Conservation (phyloP, 2,329 filamentous ascomycete genomes). For the Botryotinia narcissicola region DNA sequence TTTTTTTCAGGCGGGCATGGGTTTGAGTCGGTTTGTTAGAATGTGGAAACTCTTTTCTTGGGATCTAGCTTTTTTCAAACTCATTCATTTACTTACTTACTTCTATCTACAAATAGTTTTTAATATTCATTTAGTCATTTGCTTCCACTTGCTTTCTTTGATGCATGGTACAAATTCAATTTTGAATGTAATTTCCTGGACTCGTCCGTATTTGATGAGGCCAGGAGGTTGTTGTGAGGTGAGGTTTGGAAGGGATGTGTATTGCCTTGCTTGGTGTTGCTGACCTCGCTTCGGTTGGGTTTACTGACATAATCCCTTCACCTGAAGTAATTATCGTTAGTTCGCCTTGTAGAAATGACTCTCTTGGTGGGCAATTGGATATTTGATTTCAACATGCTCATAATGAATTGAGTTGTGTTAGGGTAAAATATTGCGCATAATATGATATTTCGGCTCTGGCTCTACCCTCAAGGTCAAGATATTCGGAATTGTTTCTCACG, state of each 20-base stretch:
- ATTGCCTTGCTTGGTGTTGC: constrained; percentile 9
- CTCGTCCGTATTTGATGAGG: constrained; percentile 6
- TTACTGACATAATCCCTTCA: no score
- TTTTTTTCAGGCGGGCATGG: not conserved
- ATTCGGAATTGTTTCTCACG: not conserved
- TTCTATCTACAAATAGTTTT: constrained; percentile 20
- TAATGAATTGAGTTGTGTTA: not conserved
- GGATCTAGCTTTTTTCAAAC: not conserved
- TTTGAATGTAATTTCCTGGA: not conserved
- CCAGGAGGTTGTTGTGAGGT: constrained; percentile 2
- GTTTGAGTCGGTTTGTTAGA: not conserved
- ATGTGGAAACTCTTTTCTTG: constrained; percentile 9
- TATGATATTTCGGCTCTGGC: not conserved
- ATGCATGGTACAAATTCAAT: not conserved
- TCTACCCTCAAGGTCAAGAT: not conserved
- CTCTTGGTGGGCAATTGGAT: not conserved
- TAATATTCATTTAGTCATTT: constrained; percentile 14
- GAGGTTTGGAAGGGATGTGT: not conserved
- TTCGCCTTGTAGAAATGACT: not conserved
- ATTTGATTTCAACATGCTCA: not conserved
- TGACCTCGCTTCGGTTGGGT: constrained; percentile 4
- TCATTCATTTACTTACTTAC: not conserved
- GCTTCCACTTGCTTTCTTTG: not conserved
- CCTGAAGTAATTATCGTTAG: not conserved
- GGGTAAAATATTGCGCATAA: no score